Conservation (phyloP, 2,329 filamentous ascomycete species). For the Nothopassalora personata region DNA sequence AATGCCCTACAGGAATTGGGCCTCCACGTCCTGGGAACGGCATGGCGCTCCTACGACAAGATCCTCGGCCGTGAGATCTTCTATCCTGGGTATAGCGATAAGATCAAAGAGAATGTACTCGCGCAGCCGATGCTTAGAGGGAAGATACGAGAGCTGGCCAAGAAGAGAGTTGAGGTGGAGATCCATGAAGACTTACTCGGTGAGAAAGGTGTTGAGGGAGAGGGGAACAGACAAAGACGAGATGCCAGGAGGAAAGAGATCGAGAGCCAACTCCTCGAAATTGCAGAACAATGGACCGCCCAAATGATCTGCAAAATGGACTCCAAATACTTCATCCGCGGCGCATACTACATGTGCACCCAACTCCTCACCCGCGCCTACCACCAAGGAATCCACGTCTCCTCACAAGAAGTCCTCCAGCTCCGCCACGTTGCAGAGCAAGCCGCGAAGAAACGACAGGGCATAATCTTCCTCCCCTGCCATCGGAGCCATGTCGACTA, state of each 20-base stretch:
- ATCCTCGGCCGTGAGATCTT: slow-evolving; percentile 89
- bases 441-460: slow-evolving; percentile 82
- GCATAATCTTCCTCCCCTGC: slow-evolving; percentile 90
- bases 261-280: slow-evolving; percentile 67
- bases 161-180: slow-evolving; percentile 68
- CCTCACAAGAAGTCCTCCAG: slow-evolving; percentile 83
- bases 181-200: slow-evolving; percentile 65
- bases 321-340: slow-evolving; percentile 83
- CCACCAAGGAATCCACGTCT: slow-evolving; percentile 93
- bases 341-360: slow-evolving; percentile 83
- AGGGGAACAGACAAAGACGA: slow-evolving; percentile 53
- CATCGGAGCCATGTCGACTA: slow-evolving; percentile 96
- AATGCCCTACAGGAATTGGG: slow-evolving; percentile 91
- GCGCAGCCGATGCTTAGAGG: slow-evolving; percentile 67
- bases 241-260: slow-evolving; percentile 44
- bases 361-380: slow-evolving; percentile 90
- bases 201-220: slow-evolving; percentile 45
- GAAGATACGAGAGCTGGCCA: slow-evolving; percentile 72
- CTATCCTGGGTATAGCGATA: slow-evolving; percentile 84
- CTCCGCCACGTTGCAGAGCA: slow-evolving; percentile 75
- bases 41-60: slow-evolving; percentile 91
- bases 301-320: slow-evolving; percentile 99
- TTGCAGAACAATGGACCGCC: slow-evolving; percentile 81
- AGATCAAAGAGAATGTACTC: slow-evolving; percentile 76
- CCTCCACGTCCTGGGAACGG: slow-evolving; percentile 83